Evolutionary conservation across 306 rosid genomes (phyloP), one percentile per base, ranked within the genome.

Genomic region (Trifolium pratense): DNA sequence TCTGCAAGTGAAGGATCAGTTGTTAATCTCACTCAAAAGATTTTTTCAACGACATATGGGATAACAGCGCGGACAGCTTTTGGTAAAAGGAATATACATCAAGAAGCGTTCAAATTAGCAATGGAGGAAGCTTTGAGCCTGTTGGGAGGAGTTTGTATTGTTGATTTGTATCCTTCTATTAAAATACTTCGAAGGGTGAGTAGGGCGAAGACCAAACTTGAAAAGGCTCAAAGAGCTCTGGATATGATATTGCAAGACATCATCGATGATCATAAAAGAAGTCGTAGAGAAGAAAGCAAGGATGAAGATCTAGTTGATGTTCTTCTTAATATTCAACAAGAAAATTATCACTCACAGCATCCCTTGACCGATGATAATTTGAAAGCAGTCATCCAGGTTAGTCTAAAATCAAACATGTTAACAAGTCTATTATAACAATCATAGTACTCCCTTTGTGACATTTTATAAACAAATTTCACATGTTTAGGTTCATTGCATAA

Each of bases 1-100:
- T 6, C 18, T 23, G 51, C 65, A 53, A 61, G 46, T 73, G 85
- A 77, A 78, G 77, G 43, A 60, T 68, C 52, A 0, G 7, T 68
- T 60, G 43, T 60, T 60, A 60, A 60, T 60, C 66, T 29, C 3
- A 7, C 23, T 31, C 15, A 32, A 0, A 34, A 15, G 13, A 60
- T 60, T n/a, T 32, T 8, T 25, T 1, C 7, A 8, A 8, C 32
- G 66, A 60, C 25, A 15, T 16, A 3, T 31, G 66, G 66, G 25
- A 60, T 60, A 7, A 8, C 11, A 0, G 6, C 66, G 13, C 6
- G 43, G 3, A 13, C 6, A 8, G 25, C 25, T 8, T 60, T 60
- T 60, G 66, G 42, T 0, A 60, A 60, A 32, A 60, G 4, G 25
- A 7, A 9, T 12, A 60, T 9, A 60, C 66, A 60, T 13, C 14